phyloP scores from a whole-genome alignment of 2,329 filamentous ascomycete genomes.

The Verticillium nubilum region DNA sequence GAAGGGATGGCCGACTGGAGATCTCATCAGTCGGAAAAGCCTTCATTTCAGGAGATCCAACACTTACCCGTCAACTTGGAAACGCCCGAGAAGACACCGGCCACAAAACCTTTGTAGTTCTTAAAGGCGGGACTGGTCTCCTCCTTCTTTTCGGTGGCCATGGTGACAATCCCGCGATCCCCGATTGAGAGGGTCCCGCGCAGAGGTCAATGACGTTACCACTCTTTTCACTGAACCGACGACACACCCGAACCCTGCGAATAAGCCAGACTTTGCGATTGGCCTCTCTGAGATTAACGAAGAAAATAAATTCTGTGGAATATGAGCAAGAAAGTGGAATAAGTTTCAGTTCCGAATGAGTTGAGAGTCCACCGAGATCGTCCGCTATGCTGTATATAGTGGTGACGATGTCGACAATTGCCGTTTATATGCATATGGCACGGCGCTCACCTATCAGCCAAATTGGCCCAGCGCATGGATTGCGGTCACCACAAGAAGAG shows the following conservation, averaged over 20 bases:
- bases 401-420: neutral
- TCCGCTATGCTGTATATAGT: neutral
- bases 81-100: constrained; percentile 91
- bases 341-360: neutral
- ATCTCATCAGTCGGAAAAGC: neutral
- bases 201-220: neutral
- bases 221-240: neutral
- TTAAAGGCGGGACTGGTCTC: constrained; percentile 32
- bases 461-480: too few relatives aligned
- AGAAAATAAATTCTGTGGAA: too few relatives aligned
- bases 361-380: neutral
- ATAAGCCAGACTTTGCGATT: neutral
- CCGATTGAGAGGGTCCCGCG: neutral
- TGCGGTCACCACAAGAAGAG: too few relatives aligned
- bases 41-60: neutral
- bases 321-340: neutral
- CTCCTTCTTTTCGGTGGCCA: constrained; percentile 10
- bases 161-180: neutral
- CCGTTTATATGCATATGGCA: neutral
- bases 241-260: neutral
- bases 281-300: neutral
- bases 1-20: constrained; percentile 67
- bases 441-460: too few relatives aligned
- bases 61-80: constrained; percentile 75
- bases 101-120: constrained; percentile 94